Conservation (phyloP, 2,329 filamentous ascomycete genomes). For the Teratosphaeria zuluensis region DNA sequence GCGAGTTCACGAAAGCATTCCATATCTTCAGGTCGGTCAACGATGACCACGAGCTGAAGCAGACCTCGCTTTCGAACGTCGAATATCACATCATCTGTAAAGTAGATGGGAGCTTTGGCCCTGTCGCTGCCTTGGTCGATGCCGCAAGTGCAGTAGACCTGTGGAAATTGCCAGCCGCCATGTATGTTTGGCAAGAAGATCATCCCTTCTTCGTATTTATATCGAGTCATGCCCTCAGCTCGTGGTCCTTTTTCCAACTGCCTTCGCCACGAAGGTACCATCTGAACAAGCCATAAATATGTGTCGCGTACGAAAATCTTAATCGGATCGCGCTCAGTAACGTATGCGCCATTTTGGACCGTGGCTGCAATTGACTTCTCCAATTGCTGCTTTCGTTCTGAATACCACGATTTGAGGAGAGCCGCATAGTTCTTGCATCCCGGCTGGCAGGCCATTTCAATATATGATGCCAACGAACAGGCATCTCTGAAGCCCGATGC, state of each 20-base stretch:
- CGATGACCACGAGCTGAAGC: background rate
- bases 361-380: constrained; percentile 3
- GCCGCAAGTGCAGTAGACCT: background rate
- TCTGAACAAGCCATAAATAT: background rate
- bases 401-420: constrained; percentile 2
- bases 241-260: background rate
- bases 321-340: background rate
- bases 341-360: constrained; percentile 1
- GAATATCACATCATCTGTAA: constrained; percentile 4
- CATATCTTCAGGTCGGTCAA: background rate
- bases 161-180: constrained; percentile 1
- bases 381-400: constrained; percentile 5
- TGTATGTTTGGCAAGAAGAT: background rate
- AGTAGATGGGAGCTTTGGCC: background rate
- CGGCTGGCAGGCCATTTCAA: constrained; percentile 8
- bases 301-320: background rate
- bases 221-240: background rate
- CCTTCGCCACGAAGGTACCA: background rate
- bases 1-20: background rate
- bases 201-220: background rate
- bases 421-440: background rate
- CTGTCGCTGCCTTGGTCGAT: background rate
- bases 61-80: background rate
- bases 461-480: constrained; percentile 28
- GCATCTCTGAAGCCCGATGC: constrained; percentile 33